phyloP scores from a whole-genome alignment of 1,284 basidiomycete genomes.

The Trichosporon sp. region DNA sequence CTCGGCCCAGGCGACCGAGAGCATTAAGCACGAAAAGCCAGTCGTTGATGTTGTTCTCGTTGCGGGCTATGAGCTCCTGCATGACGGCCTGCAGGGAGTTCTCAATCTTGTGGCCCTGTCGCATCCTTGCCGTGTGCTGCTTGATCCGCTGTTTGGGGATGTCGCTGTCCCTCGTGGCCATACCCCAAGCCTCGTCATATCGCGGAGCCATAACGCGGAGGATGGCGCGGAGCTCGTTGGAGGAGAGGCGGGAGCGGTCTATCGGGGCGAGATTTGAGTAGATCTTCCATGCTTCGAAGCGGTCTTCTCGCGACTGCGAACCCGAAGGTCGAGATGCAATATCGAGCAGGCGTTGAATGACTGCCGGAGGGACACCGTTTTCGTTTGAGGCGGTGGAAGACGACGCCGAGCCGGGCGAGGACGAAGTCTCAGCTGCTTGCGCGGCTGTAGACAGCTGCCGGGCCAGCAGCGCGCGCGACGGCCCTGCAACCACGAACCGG shows the following conservation, averaged over 20 bases:
- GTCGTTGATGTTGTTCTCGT: conserved; percentile 7
- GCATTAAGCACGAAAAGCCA: conserved; percentile 15
- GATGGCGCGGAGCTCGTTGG: conserved; percentile 4
- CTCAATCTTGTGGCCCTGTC: conserved; percentile 3
- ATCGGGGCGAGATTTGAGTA: conserved; percentile 4
- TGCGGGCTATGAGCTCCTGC: conserved; percentile 5
- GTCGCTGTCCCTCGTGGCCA: neutral
- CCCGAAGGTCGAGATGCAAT: neutral
- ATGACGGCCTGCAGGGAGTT: conserved; percentile 13
- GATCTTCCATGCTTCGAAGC: neutral
- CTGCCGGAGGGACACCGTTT: neutral
- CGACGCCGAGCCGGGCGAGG: neutral
- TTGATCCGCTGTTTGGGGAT: neutral
- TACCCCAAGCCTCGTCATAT: conserved; percentile 8
- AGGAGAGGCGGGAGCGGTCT: conserved; percentile 6
- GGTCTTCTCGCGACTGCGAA: neutral
- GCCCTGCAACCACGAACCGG: conserved; percentile 12
- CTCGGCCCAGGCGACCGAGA: conserved; percentile 9
- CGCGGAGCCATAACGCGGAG: conserved; percentile 14
- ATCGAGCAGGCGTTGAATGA: neutral
- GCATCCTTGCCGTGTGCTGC: conserved; percentile 1
- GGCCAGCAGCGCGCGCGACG: conserved; percentile 10
- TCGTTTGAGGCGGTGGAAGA: neutral
- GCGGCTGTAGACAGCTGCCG: conserved; percentile 6
- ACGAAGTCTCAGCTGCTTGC: neutral